Conservation (phyloP, 306 rosid species). For the Bauhinia variegata region DNA sequence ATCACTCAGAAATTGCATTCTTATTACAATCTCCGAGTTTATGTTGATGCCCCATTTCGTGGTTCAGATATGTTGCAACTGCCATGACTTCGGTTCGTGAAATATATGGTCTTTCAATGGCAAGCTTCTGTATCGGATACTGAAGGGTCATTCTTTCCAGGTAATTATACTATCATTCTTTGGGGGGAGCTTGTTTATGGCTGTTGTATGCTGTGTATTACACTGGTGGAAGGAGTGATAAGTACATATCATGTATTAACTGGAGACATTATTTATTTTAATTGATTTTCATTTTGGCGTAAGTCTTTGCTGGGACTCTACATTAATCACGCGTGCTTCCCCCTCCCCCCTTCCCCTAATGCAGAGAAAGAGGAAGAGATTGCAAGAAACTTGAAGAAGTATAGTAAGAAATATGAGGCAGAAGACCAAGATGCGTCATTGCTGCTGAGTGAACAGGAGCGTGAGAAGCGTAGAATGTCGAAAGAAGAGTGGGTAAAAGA, state of each 20-base stretch:
- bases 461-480: slow-evolving; percentile 67
- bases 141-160: slow-evolving; percentile 91
- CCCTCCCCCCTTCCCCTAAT: background rate
- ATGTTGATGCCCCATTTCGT: slow-evolving; percentile 15
- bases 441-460: slow-evolving; percentile 85
- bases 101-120: slow-evolving; percentile 93
- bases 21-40: background rate
- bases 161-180: slow-evolving; percentile 34
- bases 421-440: slow-evolving; percentile 86
- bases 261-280: background rate
- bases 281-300: slow-evolving; percentile 4
- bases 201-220: background rate
- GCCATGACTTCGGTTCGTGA: slow-evolving; percentile 91
- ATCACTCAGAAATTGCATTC: background rate
- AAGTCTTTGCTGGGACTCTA: background rate
- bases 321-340: background rate
- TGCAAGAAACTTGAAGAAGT: slow-evolving; percentile 83
- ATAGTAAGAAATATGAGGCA: slow-evolving; percentile 88
- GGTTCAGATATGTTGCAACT: slow-evolving; percentile 80
- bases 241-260: background rate
- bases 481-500: slow-evolving; percentile 84
- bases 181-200: background rate
- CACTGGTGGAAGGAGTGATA: background rate
- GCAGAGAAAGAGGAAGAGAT: slow-evolving; percentile 93
- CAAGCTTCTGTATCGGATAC: slow-evolving; percentile 73